Base-by-base conservation (phyloP, 345 rosid genomes). In the Jatropha curcas region DNA sequence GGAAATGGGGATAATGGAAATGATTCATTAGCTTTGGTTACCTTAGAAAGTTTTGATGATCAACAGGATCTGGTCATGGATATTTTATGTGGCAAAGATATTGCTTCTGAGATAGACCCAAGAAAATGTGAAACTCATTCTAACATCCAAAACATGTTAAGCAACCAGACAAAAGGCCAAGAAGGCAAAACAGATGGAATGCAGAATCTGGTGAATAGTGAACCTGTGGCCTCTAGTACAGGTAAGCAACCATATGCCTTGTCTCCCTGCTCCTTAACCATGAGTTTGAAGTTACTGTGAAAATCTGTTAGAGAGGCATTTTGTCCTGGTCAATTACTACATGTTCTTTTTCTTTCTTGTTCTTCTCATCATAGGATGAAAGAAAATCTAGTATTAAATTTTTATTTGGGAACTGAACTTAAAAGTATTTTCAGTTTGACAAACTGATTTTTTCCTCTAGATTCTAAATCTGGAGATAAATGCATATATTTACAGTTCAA, bases 231-330 rank as follows among this genome's bases (percentile, higher is more conserved):
- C 67, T 50, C 39, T 70, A 16, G 68, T 74, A 68, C 67, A 71
- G 88, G 91, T 87, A 80, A 79, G 68, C 39, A 70, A 41, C 60
- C 35, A 13, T 51, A 9, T 68, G 56, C 28, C n/a, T 64, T 6
- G 14, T 41, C 9, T 16, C 37, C 33, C 2, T 39, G 12, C 11
- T 30, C 27, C 65, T 56, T 25, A 57, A 46, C 12, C 22, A 27
- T 16, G 17, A 61, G 24, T 41, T 19, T 57, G 60, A 56, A 19
- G 4, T 25, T 35, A 19, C 19, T 17, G 30, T 65, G 45, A 62
- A 70, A n/a, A 24, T 30, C 11, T 24, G 27, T 33, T 70, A 31
- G 35, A 65, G 20, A 65, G 43, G 24, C 12, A 45, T 14, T 45
- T 43, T 43, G 8, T 45, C 50, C 16, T 45, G 50, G 4, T 45